A percentile compares a stretch with the other conserved stretches of the same genome.
Conservation (phyloP, 352 stramenopile genomes). For the Pythium grandisporangium region DNA sequence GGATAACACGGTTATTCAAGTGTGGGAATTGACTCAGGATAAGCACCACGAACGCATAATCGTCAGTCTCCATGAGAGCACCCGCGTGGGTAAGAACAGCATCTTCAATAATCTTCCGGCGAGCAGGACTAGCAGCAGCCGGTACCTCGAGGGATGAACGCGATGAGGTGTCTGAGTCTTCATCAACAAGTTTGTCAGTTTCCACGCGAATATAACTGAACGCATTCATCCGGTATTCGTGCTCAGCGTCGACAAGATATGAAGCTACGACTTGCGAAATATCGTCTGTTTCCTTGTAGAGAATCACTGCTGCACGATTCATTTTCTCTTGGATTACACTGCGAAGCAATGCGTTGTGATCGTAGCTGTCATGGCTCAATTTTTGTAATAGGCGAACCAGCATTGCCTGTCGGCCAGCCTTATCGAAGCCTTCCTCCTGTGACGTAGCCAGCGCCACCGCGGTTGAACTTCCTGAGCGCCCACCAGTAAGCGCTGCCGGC, state of each 20-base stretch:
- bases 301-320: slow-evolving; percentile 71
- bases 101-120: slow-evolving; percentile 65
- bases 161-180: slow-evolving; percentile 24
- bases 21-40: slow-evolving; percentile 82
- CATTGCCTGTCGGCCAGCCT: slow-evolving; percentile 70
- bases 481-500: slow-evolving; percentile 46
- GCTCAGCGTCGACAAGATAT: slow-evolving; percentile 71
- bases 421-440: slow-evolving; percentile 81
- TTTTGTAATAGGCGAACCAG: slow-evolving; percentile 79
- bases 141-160: too few relatives aligned
- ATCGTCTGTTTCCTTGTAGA: slow-evolving; percentile 76
- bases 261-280: slow-evolving; percentile 69
- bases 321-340: slow-evolving; percentile 72
- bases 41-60: slow-evolving; percentile 80
- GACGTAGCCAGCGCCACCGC: slow-evolving; percentile 29
- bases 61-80: slow-evolving; percentile 85
- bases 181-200: slow-evolving; percentile 30
- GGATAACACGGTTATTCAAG: slow-evolving; percentile 81
- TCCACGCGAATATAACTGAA: slow-evolving; percentile 78
- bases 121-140: slow-evolving; percentile 22
- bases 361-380: slow-evolving; percentile 76
- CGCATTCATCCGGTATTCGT: slow-evolving; percentile 75
- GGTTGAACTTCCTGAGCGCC: slow-evolving; percentile 13
- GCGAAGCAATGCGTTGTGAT: slow-evolving; percentile 53
- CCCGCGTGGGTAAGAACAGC: slow-evolving; percentile 65